Evolutionary conservation across 805 yeast species (phyloP).

Genomic region (Tetrapisispora pingtungensis): DNA sequence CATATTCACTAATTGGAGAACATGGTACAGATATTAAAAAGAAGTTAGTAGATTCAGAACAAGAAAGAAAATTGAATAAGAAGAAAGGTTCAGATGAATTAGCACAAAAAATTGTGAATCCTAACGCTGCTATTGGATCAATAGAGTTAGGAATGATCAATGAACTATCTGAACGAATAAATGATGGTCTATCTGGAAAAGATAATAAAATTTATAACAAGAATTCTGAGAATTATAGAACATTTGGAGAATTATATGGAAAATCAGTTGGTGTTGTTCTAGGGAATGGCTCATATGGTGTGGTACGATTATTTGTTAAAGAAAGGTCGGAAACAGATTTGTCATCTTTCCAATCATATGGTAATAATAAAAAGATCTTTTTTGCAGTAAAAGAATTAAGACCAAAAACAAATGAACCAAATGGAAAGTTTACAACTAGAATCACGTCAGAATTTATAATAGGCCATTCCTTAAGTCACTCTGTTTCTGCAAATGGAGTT

Average conservation of each 20-base stretch:
- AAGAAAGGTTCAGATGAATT: background rate
- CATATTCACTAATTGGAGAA: background rate
- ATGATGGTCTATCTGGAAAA: conserved; percentile 30
- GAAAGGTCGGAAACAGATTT: conserved; percentile 4
- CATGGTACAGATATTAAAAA: background rate
- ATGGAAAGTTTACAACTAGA: conserved; percentile 83
- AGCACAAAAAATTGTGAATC: conserved; percentile 15
- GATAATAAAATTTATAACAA: background rate
- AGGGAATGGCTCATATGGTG: conserved; percentile 97
- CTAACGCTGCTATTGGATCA: conserved; percentile 40
- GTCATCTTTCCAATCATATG: conserved; percentile 43
- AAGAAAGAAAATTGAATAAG: background rate
- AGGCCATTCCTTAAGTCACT: conserved; percentile 57
- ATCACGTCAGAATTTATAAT: conserved; percentile 83
- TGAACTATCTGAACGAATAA: conserved; percentile 39
- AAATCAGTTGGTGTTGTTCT: conserved; percentile 39
- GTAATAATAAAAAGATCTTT: conserved; percentile 60
- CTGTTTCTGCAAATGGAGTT: conserved; percentile 2
- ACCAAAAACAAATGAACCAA: conserved; percentile 72
- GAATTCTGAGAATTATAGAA: conserved; percentile 1
- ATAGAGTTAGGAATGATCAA: conserved; percentile 41
- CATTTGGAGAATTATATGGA: conserved; percentile 39
- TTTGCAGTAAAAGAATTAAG: conserved; percentile 86
- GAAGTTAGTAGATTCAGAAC: background rate
- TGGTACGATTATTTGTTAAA: conserved; percentile 75